A percentile compares a stretch with the other conserved stretches of the same genome.
Evolutionary conservation across 345 rosid genomes (phyloP).

Genomic region (Linum lewisii): DNA sequence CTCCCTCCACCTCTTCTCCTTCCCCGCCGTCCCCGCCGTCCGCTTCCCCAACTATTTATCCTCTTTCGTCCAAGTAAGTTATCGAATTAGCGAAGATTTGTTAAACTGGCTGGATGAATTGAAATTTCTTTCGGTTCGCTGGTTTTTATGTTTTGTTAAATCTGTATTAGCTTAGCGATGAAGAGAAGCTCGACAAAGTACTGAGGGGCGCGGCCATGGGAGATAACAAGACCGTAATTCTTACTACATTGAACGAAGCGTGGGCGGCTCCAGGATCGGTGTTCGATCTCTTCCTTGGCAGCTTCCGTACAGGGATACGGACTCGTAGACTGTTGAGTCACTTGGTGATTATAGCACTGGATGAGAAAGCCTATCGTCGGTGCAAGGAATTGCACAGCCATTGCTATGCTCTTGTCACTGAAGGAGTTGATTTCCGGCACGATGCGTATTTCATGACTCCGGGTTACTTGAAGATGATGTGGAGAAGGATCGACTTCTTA

Average conservation of each 20-base stretch:
- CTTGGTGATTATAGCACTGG: slow-evolving; percentile 42
- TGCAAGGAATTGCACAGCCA: slow-evolving; percentile 36
- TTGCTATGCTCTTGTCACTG: slow-evolving; percentile 30
- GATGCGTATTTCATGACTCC: slow-evolving; percentile 47
- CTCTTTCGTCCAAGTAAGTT: too few relatives aligned
- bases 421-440: slow-evolving; percentile 28
- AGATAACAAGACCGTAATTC: slow-evolving; percentile 40
- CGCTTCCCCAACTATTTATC: too few relatives aligned
- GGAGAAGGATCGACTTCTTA: slow-evolving; percentile 79
- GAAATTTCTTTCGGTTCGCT: too few relatives aligned
- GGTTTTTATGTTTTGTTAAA: too few relatives aligned
- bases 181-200: background rate
- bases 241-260: slow-evolving; percentile 54
- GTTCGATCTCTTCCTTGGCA: slow-evolving; percentile 48
- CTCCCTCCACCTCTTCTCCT: too few relatives aligned
- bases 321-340: slow-evolving; percentile 37
- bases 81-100: too few relatives aligned
- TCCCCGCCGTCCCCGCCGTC: too few relatives aligned
- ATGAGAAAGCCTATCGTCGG: slow-evolving; percentile 38
- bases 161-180: background rate
- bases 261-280: slow-evolving; percentile 54
- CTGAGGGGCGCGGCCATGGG: slow-evolving; percentile 15
- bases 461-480: slow-evolving; percentile 81
- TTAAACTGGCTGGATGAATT: too few relatives aligned
- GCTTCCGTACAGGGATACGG: slow-evolving; percentile 38